phyloP scores from a whole-genome alignment of 257 asterid genomes.

The Gynochthodes officinalis region DNA sequence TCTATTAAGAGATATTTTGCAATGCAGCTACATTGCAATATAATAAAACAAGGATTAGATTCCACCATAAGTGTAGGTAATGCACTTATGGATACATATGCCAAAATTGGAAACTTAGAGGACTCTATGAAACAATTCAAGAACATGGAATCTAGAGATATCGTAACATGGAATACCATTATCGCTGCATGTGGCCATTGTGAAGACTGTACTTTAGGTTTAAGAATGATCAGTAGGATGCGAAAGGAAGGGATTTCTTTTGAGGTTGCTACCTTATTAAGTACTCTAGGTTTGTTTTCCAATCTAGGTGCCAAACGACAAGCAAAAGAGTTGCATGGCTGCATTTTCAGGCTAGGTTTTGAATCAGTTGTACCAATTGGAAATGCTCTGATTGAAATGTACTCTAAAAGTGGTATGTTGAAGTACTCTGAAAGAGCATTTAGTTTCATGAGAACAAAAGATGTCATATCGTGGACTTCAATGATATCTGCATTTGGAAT shows the following conservation, averaged over 20 bases:
- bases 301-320: constrained; percentile 62
- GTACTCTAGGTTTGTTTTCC: constrained; percentile 64
- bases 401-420: constrained; percentile 64
- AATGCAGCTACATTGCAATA: constrained; percentile 54
- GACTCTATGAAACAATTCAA: constrained; percentile 64
- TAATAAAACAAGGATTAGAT: constrained; percentile 57
- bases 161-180: constrained; percentile 71
- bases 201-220: constrained; percentile 51
- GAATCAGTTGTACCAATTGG: constrained; percentile 48
- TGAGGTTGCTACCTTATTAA: constrained; percentile 58
- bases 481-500: constrained; percentile 74
- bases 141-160: constrained; percentile 56
- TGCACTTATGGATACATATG: constrained; percentile 67
- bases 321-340: constrained; percentile 84
- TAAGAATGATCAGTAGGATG: constrained; percentile 66
- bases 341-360: constrained; percentile 52
- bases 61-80: constrained; percentile 57
- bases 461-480: constrained; percentile 75
- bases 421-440: constrained; percentile 48
- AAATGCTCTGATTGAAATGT: constrained; percentile 84
- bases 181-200: constrained; percentile 59
- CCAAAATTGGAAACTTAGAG: constrained; percentile 56
- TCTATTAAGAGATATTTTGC: constrained; percentile 29
- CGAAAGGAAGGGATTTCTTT: constrained; percentile 54
- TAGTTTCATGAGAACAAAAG: constrained; percentile 56